Conservation (phyloP, 2,329 filamentous ascomycete species). For the Dryadomyces sulphureus region DNA sequence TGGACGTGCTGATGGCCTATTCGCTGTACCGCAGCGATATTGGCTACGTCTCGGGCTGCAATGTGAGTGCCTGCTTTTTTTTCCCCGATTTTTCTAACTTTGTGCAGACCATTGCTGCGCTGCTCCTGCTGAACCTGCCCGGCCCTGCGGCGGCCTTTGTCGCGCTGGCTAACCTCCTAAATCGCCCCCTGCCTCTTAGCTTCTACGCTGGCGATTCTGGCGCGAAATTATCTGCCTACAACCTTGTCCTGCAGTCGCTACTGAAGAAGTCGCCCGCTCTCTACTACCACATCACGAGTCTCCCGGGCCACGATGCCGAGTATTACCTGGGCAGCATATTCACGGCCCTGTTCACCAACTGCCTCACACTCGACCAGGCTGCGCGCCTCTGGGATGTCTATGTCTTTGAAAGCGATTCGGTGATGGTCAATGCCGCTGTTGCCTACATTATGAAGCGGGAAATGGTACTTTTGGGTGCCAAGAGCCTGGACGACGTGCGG, state of each 20-base stretch:
- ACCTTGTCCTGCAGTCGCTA: constrained; percentile 52
- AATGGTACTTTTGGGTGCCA: constrained; percentile 33
- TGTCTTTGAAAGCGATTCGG: constrained; percentile 64
- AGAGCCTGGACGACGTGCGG: constrained; percentile 28
- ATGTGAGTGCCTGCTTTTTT: constrained; percentile 37
- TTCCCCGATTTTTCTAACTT: neutral
- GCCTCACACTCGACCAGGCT: constrained; percentile 53
- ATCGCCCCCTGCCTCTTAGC: constrained; percentile 57
- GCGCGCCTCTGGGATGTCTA: constrained; percentile 69
- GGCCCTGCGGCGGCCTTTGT: constrained; percentile 51
- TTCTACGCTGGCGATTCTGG: constrained; percentile 58
- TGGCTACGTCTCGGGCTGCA: constrained; percentile 60
- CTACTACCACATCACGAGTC: constrained; percentile 45
- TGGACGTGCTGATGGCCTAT: constrained; percentile 65
- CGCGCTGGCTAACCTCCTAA: constrained; percentile 61
- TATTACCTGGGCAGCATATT: constrained; percentile 47
- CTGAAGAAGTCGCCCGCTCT: constrained; percentile 48
- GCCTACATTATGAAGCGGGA: constrained; percentile 45
- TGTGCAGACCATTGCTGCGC: constrained; percentile 50
- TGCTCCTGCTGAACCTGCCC: constrained; percentile 58
- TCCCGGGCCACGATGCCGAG: constrained; percentile 31
- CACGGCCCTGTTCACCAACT: constrained; percentile 46
- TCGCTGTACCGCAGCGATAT: constrained; percentile 72
- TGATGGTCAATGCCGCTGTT: constrained; percentile 56
- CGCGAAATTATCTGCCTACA: constrained; percentile 56